Base-by-base conservation (phyloP, 108 stramenopile genomes). In the Nitzschia sp. region DNA sequence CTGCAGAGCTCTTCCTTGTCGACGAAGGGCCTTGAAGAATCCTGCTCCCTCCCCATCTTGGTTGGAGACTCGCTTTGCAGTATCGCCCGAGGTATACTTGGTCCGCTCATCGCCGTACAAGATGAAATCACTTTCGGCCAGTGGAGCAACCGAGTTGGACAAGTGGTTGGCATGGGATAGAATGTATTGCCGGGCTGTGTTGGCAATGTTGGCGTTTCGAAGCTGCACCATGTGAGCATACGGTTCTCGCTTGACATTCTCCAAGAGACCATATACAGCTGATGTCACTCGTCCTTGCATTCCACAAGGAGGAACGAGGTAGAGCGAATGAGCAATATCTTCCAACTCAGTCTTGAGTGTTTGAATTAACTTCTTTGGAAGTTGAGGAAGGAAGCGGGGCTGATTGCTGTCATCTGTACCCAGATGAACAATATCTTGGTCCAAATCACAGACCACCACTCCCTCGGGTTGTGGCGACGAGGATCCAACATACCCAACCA, bases 371-470 rank as follows among this genome's bases (percentile, higher is more conserved):
- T 74, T 54, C 60, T 79, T 73, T 19, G 94, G 94, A 39, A 95
- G 53, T 14, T 65, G 58, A 9, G 87, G 88, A 21, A 79, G 41
- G 38, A 7, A 14, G 12, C 50, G 37, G 5, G 41, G 11, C 22
- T 66, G 62, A 6, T 48, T 25, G 51, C 44, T 29, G 12, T 68
- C 66, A 41, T 83, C 78, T 21, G 63, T 70, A 19, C 92, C 89
- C 51, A 95, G 76, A 62, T 87, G 80, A 24, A 95, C 71, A 10
- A 63, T 76, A 62, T 92, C 93, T 34, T 69, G 57, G 72, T 95
- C 94, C 9, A 92, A 50, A 74, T 92, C 89, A 2, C 90, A 86
- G 40, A 85, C 81, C 14, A 95, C 82, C 3, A 95, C 89, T 41
- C 73, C 73, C 15, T 22, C 24, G 5, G 65, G 67, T 48, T 65